A percentile compares a stretch with the other conserved stretches of the same genome.
Evolutionary conservation across 441 rosid genomes (phyloP).

Genomic region (Iberis amara): DNA sequence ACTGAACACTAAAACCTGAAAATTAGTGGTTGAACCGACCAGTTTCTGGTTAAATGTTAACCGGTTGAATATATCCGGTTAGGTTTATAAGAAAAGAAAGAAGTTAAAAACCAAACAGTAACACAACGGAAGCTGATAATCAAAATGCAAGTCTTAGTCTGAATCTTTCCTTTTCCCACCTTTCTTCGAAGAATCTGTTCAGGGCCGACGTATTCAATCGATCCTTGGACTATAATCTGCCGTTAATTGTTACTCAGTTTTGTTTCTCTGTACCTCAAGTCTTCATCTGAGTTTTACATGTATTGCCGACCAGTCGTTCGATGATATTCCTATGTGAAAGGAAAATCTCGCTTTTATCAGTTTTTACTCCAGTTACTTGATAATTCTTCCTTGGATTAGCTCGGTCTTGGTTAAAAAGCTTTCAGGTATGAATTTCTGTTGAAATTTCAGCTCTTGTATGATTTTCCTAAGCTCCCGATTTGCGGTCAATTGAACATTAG

Average conservation of each 20-base stretch:
- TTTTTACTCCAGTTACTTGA: neutral
- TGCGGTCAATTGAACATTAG: neutral
- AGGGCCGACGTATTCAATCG: too few species aligned
- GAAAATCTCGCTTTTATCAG: neutral
- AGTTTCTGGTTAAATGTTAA: too few species aligned
- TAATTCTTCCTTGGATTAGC: conserved; percentile 13
- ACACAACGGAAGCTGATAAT: too few species aligned
- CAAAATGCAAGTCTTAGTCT: too few species aligned
- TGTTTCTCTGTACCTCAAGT: neutral
- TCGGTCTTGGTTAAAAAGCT: neutral
- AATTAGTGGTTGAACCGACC: too few species aligned
- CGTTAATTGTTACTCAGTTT: neutral
- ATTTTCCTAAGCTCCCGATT: neutral
- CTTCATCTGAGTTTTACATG: neutral
- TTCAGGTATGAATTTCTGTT: conserved; percentile 18
- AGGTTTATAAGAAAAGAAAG: too few species aligned
- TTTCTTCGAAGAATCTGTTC: too few species aligned
- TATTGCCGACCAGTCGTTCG: conserved; percentile 23
- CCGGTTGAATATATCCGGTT: too few species aligned
- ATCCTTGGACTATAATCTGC: too few species aligned
- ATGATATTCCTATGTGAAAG: conserved; percentile 28
- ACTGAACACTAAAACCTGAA: too few species aligned
- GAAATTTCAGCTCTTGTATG: neutral
- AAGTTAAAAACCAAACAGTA: too few species aligned
- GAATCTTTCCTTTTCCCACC: too few species aligned